Evolutionary conservation across 2,329 filamentous ascomycete species (phyloP).

Genomic region (Dactylella cylindrospora): DNA sequence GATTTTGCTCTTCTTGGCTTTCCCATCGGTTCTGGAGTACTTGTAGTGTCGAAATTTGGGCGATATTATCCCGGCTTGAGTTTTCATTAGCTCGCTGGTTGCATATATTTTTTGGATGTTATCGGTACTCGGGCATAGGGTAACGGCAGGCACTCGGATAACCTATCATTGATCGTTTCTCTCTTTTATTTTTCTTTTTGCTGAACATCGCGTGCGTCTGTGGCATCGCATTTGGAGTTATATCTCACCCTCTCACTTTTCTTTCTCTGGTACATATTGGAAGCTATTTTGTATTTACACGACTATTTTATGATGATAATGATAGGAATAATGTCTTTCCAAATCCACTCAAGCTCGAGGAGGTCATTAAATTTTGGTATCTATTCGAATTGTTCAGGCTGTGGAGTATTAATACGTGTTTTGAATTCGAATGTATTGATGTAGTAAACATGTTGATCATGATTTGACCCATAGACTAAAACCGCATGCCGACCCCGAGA

Average conservation of each 20-base stretch:
- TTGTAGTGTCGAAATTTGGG: conserved; percentile 1
- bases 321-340: conserved; percentile 29
- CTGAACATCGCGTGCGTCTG: conserved; percentile 16
- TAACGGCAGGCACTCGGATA: conserved; percentile 44
- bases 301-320: conserved; percentile 40
- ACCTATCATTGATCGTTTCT: conserved; percentile 1
- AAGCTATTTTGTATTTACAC: conserved; percentile 5
- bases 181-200: conserved; percentile 6
- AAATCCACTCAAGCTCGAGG: too few species aligned
- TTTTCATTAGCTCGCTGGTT: not conserved
- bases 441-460: too few species aligned
- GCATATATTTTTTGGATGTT: conserved; percentile 2
- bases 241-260: too few species aligned
- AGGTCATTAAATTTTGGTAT: too few species aligned
- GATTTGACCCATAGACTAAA: too few species aligned
- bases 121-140: conserved; percentile 6
- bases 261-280: conserved; percentile 42
- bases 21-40: conserved; percentile 24
- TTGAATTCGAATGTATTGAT: too few species aligned
- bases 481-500: too few species aligned
- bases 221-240: conserved; percentile 43
- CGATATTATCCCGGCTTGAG: not conserved
- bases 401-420: too few species aligned
- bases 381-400: not conserved
- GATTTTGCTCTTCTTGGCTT: conserved; percentile 8